A percentile compares a stretch with the other conserved stretches of the same genome.
These are phyloP conservation scores for Fusarium abutilonis DNA, from an alignment of 2,329 filamentous ascomycete species.

Conservation along the genomic window DNA sequence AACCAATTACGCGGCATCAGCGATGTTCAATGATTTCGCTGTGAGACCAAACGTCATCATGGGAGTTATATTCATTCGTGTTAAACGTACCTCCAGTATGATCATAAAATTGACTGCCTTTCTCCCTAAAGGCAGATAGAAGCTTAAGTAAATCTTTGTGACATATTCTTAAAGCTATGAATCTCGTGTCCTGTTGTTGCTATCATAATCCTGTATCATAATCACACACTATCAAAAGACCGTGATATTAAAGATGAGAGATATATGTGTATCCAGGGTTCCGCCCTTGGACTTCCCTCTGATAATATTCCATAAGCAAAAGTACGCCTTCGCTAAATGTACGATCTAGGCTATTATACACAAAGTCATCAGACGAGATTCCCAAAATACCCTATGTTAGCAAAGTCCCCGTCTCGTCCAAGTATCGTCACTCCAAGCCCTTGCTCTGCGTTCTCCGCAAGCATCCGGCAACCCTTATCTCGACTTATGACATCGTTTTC, in stretches of 20 bases:
- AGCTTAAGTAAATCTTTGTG: background rate
- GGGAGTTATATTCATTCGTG: background rate
- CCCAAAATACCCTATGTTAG: constrained; percentile 38
- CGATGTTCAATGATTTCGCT: background rate
- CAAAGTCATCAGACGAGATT: constrained; percentile 30
- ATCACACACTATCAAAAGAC: background rate
- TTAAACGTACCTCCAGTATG: background rate
- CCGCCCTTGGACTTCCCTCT: constrained; percentile 13
- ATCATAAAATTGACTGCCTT: too few species aligned
- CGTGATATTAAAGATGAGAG: background rate
- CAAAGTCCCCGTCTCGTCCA: constrained; percentile 22
- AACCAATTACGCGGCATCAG: constrained; percentile 32
- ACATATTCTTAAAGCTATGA: background rate
- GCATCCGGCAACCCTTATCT: background rate
- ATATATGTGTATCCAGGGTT: constrained; percentile 6
- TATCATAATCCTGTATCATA: too few species aligned
- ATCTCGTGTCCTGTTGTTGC: background rate
- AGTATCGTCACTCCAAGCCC: constrained; percentile 12
- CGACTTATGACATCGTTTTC: constrained; percentile 80
- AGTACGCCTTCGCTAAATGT: constrained; percentile 46
- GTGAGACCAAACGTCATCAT: background rate
- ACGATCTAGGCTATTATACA: constrained; percentile 44
- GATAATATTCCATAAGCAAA: constrained; percentile 40
- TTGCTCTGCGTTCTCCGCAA: constrained; percentile 8
- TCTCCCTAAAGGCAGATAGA: background rate